Evolutionary conservation across 352 stramenopile genomes (phyloP).

Genomic region (Phytophthora nicotianae): DNA sequence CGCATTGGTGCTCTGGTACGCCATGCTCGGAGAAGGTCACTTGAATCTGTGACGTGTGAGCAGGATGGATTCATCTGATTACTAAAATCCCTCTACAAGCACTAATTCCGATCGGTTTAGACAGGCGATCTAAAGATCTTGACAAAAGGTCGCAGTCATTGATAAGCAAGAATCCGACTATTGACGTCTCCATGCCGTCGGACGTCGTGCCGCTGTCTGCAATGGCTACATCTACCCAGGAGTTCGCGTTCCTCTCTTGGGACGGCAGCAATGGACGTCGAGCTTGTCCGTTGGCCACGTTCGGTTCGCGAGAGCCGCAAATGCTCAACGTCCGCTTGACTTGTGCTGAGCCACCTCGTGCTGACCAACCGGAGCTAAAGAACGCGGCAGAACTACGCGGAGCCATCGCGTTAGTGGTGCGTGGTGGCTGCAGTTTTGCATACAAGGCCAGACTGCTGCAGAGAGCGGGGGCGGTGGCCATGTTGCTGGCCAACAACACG

Average conservation of each 20-base stretch:
- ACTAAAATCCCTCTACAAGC: constrained; percentile 8
- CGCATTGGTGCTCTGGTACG: constrained; percentile 53
- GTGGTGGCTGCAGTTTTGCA: constrained; percentile 70
- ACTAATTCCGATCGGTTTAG: constrained; percentile 22
- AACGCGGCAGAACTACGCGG: constrained; percentile 56
- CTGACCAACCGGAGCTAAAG: constrained; percentile 51
- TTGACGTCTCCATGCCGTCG: constrained; percentile 3
- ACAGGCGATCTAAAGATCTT: constrained; percentile 28
- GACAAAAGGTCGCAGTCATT: constrained; percentile 46
- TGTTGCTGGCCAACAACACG: constrained; percentile 59
- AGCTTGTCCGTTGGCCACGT: constrained; percentile 64
- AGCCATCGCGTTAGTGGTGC: constrained; percentile 65
- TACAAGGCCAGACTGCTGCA: constrained; percentile 68
- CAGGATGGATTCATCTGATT: constrained; percentile 2
- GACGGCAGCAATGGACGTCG: constrained; percentile 43
- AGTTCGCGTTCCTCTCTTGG: constrained; percentile 66
- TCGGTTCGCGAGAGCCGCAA: constrained; percentile 45
- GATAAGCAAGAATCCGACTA: no score
- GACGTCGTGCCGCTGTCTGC: constrained; percentile 7
- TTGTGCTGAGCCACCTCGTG: constrained; percentile 63
- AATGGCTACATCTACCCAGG: constrained; percentile 21
- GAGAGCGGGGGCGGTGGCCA: constrained; percentile 54
- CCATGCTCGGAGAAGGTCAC: constrained; percentile 27
- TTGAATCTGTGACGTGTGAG: constrained; percentile 9
- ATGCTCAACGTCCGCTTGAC: constrained; percentile 41